A percentile compares a stretch with the other conserved stretches of the same genome.
phyloP scores from a whole-genome alignment of 2,329 filamentous ascomycete species.

The Tolypocladium nubicola region DNA sequence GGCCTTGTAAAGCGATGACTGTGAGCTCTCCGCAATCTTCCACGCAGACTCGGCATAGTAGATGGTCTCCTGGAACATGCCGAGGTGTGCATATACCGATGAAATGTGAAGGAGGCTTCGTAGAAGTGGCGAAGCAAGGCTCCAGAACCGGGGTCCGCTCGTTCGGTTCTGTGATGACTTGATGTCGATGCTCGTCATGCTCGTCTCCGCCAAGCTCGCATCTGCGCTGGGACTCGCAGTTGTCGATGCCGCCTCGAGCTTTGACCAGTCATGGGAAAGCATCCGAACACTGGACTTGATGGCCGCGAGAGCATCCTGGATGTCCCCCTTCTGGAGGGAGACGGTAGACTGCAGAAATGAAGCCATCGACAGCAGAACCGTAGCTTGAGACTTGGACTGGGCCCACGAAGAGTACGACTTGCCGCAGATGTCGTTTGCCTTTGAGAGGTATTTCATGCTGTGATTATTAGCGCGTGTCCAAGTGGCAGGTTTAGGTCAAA shows the following conservation, averaged over 20 bases:
- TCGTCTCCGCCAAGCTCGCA: slow-evolving; percentile 17
- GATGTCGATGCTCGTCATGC: slow-evolving; percentile 14
- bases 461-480: neutral
- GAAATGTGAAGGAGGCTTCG: slow-evolving; percentile 64
- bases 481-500: slow-evolving; percentile 1
- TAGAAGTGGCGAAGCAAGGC: slow-evolving; percentile 63
- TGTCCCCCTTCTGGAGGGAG: slow-evolving; percentile 50
- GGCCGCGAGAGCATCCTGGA: slow-evolving; percentile 45
- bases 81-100: slow-evolving; percentile 69
- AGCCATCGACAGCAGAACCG: slow-evolving; percentile 17
- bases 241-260: slow-evolving; percentile 27
- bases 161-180: slow-evolving; percentile 10
- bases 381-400: slow-evolving; percentile 20
- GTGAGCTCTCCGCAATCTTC: slow-evolving; percentile 61
- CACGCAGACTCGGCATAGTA: slow-evolving; percentile 81
- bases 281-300: slow-evolving; percentile 47
- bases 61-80: slow-evolving; percentile 77
- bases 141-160: slow-evolving; percentile 62
- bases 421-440: slow-evolving; percentile 27
- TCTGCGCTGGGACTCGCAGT: slow-evolving; percentile 11
- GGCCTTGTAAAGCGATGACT: slow-evolving; percentile 47
- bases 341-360: slow-evolving; percentile 53
- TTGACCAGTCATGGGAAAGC: slow-evolving; percentile 45
- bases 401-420: slow-evolving; percentile 21
- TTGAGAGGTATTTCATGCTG: slow-evolving; percentile 21